These are phyloP conservation scores for Lagenidium sp. DNA, from an alignment of 352 stramenopile genomes.

Conservation along the genomic window DNA sequence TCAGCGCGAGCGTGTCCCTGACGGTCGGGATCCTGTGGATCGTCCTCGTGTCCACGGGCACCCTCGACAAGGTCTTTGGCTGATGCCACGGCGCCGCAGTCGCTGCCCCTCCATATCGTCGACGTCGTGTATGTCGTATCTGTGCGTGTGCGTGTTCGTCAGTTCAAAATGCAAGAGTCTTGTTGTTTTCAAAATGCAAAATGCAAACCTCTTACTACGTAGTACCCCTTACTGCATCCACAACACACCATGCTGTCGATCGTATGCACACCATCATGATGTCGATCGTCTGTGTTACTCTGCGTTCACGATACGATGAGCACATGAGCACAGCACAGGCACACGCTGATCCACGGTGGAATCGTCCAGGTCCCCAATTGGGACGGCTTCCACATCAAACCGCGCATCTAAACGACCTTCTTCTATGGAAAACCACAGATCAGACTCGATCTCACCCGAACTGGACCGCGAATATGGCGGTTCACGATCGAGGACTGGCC, in stretches of 20 bases:
- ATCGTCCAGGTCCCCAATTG: not conserved
- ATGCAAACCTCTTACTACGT: no score
- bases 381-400: not conserved
- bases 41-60: constrained; percentile 24
- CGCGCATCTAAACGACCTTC: not conserved
- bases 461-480: not conserved
- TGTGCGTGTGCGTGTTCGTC: not conserved
- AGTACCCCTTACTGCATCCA: no score
- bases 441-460: not conserved
- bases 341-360: not conserved
- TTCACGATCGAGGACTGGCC: no score
- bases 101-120: no score
- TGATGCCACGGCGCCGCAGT: constrained; percentile 1
- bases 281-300: not conserved
- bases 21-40: constrained; percentile 37
- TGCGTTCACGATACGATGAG: not conserved
- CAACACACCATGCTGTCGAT: not conserved
- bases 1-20: constrained; percentile 27
- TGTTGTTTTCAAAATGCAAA: no score
- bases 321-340: not conserved
- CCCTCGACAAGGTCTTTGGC: constrained; percentile 29
- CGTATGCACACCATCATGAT: not conserved
- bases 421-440: no score
- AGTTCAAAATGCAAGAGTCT: not conserved
- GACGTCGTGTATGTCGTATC: no score